phyloP scores from a whole-genome alignment of 192 early-diverging fungal species.

The Coemansia sp. region DNA sequence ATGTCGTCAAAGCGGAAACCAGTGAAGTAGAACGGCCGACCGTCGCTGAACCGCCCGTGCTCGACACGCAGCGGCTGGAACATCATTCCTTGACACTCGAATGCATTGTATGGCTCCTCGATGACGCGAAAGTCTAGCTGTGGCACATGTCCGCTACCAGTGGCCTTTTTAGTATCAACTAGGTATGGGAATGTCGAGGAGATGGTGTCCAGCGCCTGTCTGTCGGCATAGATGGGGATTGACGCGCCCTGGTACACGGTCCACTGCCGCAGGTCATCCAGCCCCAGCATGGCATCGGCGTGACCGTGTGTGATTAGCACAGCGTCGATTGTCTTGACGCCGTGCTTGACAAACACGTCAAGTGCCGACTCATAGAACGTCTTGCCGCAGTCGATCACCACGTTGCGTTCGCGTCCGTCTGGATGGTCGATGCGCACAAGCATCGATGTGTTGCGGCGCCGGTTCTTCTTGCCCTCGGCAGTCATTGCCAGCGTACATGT shows the following conservation, averaged over 20 bases:
- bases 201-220: constrained; percentile 65
- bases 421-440: constrained; percentile 65
- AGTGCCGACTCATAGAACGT: constrained; percentile 65
- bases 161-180: constrained; percentile 70
- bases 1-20: constrained; percentile 78
- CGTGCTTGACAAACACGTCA: constrained; percentile 55
- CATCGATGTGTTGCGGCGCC: constrained; percentile 73
- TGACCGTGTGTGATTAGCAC: constrained; percentile 89
- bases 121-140: constrained; percentile 74
- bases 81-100: constrained; percentile 66
- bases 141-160: constrained; percentile 81
- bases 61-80: constrained; percentile 48
- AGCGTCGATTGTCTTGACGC: constrained; percentile 69
- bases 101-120: constrained; percentile 67
- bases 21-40: constrained; percentile 68
- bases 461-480: constrained; percentile 69
- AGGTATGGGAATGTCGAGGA: constrained; percentile 79
- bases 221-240: constrained; percentile 75
- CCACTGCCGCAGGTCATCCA: constrained; percentile 88
- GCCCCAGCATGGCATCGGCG: constrained; percentile 83
- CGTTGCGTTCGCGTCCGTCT: constrained; percentile 71
- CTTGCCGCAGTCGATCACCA: constrained; percentile 94
- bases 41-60: constrained; percentile 37
- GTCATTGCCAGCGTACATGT: constrained; percentile 70
- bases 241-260: constrained; percentile 29